Evolutionary conservation across 2,329 filamentous ascomycete species (phyloP), one percentile per base, ranked within the genome.

Genomic region (Fusarium ambrosium): DNA sequence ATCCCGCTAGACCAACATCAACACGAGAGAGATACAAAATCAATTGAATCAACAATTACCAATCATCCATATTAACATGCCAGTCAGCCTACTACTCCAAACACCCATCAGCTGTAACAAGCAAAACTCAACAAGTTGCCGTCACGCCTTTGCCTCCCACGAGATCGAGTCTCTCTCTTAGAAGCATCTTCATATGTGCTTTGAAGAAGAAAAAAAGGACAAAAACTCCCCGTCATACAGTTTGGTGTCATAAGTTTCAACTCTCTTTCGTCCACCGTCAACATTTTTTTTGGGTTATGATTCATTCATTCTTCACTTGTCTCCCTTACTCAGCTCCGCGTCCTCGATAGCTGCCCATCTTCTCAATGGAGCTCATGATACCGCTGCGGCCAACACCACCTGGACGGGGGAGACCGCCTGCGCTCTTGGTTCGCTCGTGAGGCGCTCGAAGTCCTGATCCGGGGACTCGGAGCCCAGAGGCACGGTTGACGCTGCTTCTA

Each of bases 321-420:
- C 62, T 41, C 58, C 24, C 37, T 70, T 72, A 81, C 64, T 81
- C 80, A 20, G 69, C 75, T 32, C 71, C 85, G 48, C 87, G 84
- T 10, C 86, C 85, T 16, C 88, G 82, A 75, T 90, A 87, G 77
- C 87, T 92, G 11, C 94, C 94, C 95, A 97, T 97, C 84, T 92
- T 91, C 86, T 97, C 94, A 81, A 97, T 97, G 20, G 93, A 95
- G 77, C 89, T 93, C 92, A 97, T 92, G 79, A 97, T 93, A 66
- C 93, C 91, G 79, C 92, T 94, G 78, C 94, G 76, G 36, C 83
- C 72, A 70, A 84, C 75, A 39, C 85, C 86, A 72, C 86, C 86
- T 16, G 88, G 89, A 70, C 88, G 83, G 43, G 87, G 85, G 63
- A 89, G 78, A 10, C 85, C 86, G 43, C 84, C 84, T 5, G 45